Evolutionary conservation across 176 grass and related monocot genomes (phyloP), one percentile per base, ranked within the genome.

Genomic region (Carex littledalei): DNA sequence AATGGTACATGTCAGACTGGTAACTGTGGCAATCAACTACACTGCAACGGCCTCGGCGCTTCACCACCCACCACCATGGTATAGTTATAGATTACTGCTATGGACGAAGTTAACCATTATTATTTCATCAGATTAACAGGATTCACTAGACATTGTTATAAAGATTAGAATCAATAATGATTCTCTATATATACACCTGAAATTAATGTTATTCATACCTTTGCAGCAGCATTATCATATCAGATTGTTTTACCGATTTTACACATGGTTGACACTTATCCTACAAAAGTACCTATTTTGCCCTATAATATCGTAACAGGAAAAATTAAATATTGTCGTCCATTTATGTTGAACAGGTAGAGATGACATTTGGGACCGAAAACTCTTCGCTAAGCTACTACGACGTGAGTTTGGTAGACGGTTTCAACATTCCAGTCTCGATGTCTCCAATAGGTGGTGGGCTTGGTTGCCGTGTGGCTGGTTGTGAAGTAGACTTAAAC

Each of bases 351-450:
- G 14, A 76, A 31, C 47, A 76, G 72, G 94, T 97, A 17, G 92
- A 97, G 87, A 90, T 92, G 90, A 90, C 94, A 45, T 85, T 94
- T 5, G 92, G 90, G 5, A 87, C 94, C 1, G 1, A 67, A 1
- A 21, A 20, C 4, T 89, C 94, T 12, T 84, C 92, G 8, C 7
- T 92, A 20, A 90, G 91, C 88, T 94, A 84, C 84, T 92, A 94
- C 15, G 92, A 97, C 79, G 90, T 94, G 47, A 94, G 88, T 8
- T 85, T 97, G 45, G 94, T 97, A 21, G 94, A 97, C 50, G 94
- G 94, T 8, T 97, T 92, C 91, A 94, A 94, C 63, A 65, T 88
- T 56, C 89, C 94, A 8, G 94, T 94, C 55, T 80, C 87, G 11
- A 89, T 94, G 87, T 6, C 81, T 16, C 89, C 94, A n/a, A 84